Conservation (phyloP, 2,329 filamentous ascomycete genomes). For the Monosporascus sp. region DNA sequence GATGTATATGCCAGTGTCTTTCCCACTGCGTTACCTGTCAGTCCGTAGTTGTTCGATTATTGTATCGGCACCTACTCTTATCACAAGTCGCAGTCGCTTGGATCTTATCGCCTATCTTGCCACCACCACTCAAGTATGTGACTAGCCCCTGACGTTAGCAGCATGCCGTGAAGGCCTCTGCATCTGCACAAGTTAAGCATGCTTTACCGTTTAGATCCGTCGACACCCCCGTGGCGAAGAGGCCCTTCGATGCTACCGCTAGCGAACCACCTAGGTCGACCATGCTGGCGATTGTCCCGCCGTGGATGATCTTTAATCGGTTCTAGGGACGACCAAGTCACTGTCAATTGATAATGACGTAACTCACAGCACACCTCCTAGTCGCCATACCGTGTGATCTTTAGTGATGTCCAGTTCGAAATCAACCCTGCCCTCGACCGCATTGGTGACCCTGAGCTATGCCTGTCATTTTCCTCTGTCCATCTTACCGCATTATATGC, state of each 20-base stretch:
- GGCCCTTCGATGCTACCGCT: constrained; percentile 59
- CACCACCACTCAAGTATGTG: constrained; percentile 58
- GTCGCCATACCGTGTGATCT: constrained; percentile 62
- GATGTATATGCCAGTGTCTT: constrained; percentile 59
- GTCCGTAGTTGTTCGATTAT: neutral
- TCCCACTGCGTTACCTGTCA: constrained; percentile 42
- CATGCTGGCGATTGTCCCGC: constrained; percentile 74
- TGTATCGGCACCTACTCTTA: constrained; percentile 43
- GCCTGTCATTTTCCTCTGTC: neutral
- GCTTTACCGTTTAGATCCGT: constrained; percentile 58
- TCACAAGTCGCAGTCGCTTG: constrained; percentile 55
- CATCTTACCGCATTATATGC: neutral
- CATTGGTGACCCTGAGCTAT: constrained; percentile 63
- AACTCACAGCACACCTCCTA: neutral
- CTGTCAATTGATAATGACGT: neutral
- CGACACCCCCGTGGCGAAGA: constrained; percentile 60
- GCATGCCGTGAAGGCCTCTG: neutral
- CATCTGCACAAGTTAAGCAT: neutral
- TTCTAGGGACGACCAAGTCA: constrained; percentile 47
- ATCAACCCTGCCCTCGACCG: constrained; percentile 61
- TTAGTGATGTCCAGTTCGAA: constrained; percentile 73
- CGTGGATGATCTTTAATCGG: constrained; percentile 70
- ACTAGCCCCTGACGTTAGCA: constrained; percentile 35
- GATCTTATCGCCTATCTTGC: constrained; percentile 51
- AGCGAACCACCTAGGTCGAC: constrained; percentile 63